Evolutionary conservation across 805 yeast species (phyloP), one percentile per base, ranked within the genome.

Genomic region (Torulaspora maleeae): DNA sequence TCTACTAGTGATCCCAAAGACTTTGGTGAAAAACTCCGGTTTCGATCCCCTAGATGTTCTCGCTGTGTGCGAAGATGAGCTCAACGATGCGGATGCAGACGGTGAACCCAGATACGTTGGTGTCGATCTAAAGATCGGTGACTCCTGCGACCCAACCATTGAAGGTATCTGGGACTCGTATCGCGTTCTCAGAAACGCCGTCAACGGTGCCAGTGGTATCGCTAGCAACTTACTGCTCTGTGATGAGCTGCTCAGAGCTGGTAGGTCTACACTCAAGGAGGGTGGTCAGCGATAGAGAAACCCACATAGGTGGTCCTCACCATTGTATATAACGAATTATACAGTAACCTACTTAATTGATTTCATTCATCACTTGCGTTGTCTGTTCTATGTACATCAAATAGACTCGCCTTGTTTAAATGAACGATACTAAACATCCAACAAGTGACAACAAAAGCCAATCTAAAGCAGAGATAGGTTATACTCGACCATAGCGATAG

Each of bases 161-260:
- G 96, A 87, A 63, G 99, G 99, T 50, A 80, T 93, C 47, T 93
- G 96, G 95, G 99, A 93, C 69, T 86, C 95, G 20, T 93, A 79
- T 72, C 76, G 99, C 54, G 99, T 93, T 32, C 72, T 93, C 49
- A 81, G 99, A 71, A 93, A 93, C 65, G 95, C 96, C 8, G 74
- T 93, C 43, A 80, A 89, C 41, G 82, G 95, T 37, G 96, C 98
- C 30, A 84, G 95, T 1, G 95, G 96, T 43, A 93, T 93, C 59
- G 91, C 99, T 1, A 82, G 93, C 52, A 93, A 93, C 64, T 72
- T 93, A 59, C 76, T 93, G 54, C 74, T 93, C 51, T 93, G 99
- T 73, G 99, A 93, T 70, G 99, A 93, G 70, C 75, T 93, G 54
- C 76, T 93, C 61, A 89, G 91, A 71, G 99, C 99, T 2, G 99